phyloP scores from a whole-genome alignment of 2,329 filamentous ascomycete genomes.

The Lojkania enalia region DNA sequence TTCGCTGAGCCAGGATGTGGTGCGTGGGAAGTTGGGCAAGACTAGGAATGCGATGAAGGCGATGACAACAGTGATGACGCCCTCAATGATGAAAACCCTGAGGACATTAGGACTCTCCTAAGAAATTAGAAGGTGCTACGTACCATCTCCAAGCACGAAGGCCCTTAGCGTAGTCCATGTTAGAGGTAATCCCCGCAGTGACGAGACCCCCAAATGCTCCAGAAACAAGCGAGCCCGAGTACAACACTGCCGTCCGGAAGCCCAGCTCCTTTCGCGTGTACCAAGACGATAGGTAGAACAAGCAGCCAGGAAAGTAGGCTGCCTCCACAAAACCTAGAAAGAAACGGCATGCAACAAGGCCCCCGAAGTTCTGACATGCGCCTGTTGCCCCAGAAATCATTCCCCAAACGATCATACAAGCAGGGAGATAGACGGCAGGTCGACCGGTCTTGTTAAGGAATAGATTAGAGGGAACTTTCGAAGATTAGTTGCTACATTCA shows the following conservation, averaged over 20 bases:
- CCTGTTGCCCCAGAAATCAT: constrained; percentile 45
- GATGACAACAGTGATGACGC: constrained; percentile 64
- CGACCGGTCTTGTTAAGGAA: constrained; percentile 48
- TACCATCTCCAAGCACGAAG: constrained; percentile 62
- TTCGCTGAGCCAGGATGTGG: constrained; percentile 44
- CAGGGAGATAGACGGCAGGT: constrained; percentile 46
- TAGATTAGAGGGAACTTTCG: constrained; percentile 50
- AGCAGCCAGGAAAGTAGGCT: constrained; percentile 59
- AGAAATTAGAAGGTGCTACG: too few relatives aligned
- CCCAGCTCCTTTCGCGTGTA: constrained; percentile 71
- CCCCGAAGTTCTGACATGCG: constrained; percentile 49
- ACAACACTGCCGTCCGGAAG: constrained; percentile 67
- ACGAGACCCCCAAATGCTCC: constrained; percentile 71
- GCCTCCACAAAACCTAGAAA: constrained; percentile 59
- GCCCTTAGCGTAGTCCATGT: constrained; percentile 62
- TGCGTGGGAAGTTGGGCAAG: constrained; percentile 68
- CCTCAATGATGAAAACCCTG: constrained; percentile 74
- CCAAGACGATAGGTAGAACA: constrained; percentile 68
- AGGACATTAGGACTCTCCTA: too few relatives aligned
- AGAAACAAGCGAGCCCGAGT: constrained; percentile 69
- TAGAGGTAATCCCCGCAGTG: constrained; percentile 64
- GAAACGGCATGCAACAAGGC: constrained; percentile 54
- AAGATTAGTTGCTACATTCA: not conserved
- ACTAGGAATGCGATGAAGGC: constrained; percentile 62
- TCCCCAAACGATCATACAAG: constrained; percentile 49